Evolutionary conservation across 257 asterid genomes (phyloP).

Genomic region (Solanum megistacrolobum): DNA sequence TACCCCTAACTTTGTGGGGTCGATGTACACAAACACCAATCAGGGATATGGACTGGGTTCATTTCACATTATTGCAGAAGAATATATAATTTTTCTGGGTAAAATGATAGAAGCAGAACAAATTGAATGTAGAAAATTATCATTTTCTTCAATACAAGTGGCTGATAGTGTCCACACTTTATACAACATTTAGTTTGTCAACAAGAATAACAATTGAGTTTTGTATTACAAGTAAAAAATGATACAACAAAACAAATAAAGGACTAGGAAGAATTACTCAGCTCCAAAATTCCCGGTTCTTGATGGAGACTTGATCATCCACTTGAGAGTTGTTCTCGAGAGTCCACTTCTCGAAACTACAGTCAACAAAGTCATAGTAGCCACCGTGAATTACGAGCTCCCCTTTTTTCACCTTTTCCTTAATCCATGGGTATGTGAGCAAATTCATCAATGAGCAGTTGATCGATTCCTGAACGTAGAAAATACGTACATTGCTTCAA

Average conservation of each 20-base stretch:
- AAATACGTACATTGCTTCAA: background rate
- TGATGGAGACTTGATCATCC: constrained; percentile 34
- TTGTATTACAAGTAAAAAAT: background rate
- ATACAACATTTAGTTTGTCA: background rate
- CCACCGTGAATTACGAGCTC: constrained; percentile 76
- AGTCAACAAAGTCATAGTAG: constrained; percentile 77
- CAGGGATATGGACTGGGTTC: background rate
- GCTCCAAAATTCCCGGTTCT: constrained; percentile 59
- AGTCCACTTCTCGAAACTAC: constrained; percentile 92
- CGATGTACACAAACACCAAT: background rate
- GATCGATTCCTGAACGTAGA: constrained; percentile 61
- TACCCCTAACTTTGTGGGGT: background rate
- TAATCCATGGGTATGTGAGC: constrained; percentile 80
- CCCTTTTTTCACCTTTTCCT: constrained; percentile 56
- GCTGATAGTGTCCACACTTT: background rate
- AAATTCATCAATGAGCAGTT: constrained; percentile 71
- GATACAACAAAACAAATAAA: background rate
- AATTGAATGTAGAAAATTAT: background rate
- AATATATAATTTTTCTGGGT: background rate
- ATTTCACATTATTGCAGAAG: background rate
- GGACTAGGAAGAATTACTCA: constrained; percentile 18
- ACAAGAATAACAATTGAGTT: background rate
- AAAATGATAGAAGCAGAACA: background rate
- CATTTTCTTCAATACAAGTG: background rate
- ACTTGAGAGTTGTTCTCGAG: constrained; percentile 31